Evolutionary conservation across 768 basidiomycete species (phyloP).

Genomic region (Amanita rubescens): DNA sequence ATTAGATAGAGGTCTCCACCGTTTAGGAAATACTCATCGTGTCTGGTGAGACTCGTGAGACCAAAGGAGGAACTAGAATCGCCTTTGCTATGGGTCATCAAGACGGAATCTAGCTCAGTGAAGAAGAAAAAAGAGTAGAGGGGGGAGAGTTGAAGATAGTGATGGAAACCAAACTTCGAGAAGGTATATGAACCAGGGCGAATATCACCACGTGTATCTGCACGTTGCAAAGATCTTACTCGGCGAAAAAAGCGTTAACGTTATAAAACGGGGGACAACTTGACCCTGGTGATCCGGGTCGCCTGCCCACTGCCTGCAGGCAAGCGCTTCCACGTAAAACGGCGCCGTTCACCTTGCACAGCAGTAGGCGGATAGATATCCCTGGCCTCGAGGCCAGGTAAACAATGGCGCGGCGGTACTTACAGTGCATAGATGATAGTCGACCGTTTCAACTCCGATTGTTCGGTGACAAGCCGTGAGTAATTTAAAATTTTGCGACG

Average conservation of each 20-base stretch:
- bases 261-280: conserved; percentile 4
- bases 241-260: background rate
- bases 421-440: background rate
- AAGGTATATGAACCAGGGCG: conserved; percentile 24
- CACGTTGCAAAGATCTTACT: conserved; percentile 13
- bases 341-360: background rate
- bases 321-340: background rate
- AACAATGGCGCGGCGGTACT: background rate
- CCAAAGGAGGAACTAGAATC: conserved; percentile 16
- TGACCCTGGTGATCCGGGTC: conserved; percentile 12
- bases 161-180: conserved; percentile 20
- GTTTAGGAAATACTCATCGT: conserved; percentile 37
- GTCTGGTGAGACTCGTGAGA: conserved; percentile 20
- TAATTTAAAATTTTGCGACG: too few species aligned
- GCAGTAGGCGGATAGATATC: background rate
- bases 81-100: conserved; percentile 14
- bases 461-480: too few species aligned
- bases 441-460: too few species aligned
- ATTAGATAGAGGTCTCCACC: conserved; percentile 47
- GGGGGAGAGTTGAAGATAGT: conserved; percentile 27
- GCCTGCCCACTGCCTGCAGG: conserved; percentile 12
- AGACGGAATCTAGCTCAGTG: conserved; percentile 16
- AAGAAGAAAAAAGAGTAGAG: conserved; percentile 20
- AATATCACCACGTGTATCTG: conserved; percentile 23
- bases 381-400: background rate